Percentiles rank a stretch among this genome's conserved stretches.
phyloP scores from a whole-genome alignment of 768 basidiomycete genomes.

The Phaffia tasmanica region DNA sequence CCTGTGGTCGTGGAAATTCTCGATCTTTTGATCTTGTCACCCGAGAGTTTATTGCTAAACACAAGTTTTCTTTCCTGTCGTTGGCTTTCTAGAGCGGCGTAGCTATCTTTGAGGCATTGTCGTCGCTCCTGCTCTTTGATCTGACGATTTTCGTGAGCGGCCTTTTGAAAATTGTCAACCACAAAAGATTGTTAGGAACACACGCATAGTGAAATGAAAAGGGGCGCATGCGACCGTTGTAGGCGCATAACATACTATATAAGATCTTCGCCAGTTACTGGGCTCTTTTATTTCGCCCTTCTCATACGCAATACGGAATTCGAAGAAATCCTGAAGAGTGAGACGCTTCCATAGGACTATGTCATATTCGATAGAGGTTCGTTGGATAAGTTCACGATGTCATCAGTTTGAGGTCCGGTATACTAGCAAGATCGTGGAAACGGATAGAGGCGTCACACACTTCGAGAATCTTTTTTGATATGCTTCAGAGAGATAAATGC shows the following conservation, averaged over 20 bases:
- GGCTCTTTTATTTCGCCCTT: slow-evolving; percentile 19
- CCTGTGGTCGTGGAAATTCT: too few relatives aligned
- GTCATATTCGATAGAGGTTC: background rate
- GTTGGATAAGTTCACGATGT: background rate
- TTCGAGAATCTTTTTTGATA: slow-evolving; percentile 8
- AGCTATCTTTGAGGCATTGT: slow-evolving; percentile 11
- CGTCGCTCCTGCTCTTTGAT: slow-evolving; percentile 10
- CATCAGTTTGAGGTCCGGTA: background rate
- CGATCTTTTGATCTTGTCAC: too few relatives aligned
- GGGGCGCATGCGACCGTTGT: background rate
- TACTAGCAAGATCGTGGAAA: background rate
- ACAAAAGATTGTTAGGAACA: too few relatives aligned
- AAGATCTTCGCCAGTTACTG: slow-evolving; percentile 18
- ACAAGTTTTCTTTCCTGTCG: slow-evolving; percentile 16
- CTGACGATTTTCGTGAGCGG: slow-evolving; percentile 15
- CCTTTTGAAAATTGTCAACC: background rate
- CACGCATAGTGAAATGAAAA: background rate
- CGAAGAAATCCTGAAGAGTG: slow-evolving; percentile 19
- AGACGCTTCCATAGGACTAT: slow-evolving; percentile 17
- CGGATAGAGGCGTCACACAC: background rate
- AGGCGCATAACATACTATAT: slow-evolving; percentile 4
- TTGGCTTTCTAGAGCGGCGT: slow-evolving; percentile 6
- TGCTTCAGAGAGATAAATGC: background rate
- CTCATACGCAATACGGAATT: slow-evolving; percentile 21
- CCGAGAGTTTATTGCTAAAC: background rate